Conservation (phyloP, 169 alveolate genomes). For the Eimeria acervulina region DNA sequence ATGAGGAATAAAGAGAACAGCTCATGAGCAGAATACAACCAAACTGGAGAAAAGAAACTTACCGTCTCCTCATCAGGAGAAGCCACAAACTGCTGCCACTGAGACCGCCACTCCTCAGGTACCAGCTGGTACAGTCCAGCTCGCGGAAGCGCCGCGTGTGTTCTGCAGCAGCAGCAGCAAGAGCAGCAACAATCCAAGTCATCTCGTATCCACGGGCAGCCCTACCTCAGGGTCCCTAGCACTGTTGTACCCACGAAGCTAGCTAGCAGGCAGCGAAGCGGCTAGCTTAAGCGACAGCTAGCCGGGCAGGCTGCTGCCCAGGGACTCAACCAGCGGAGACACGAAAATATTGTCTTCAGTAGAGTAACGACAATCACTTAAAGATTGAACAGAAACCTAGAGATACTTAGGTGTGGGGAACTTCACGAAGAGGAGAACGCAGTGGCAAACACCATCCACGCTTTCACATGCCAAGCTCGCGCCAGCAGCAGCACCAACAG, state of each 20-base stretch:
- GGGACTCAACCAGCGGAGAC: neutral
- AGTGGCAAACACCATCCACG: neutral
- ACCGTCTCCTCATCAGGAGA: slow-evolving; percentile 66
- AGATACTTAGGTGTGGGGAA: neutral
- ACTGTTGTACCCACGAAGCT: neutral
- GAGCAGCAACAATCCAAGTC: neutral
- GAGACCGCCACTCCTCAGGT: slow-evolving; percentile 71
- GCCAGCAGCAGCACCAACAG: neutral
- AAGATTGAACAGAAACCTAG: neutral
- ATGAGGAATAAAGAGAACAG: neutral
- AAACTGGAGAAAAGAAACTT: neutral
- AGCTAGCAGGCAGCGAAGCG: neutral
- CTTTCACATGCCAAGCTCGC: neutral
- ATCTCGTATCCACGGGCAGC: neutral
- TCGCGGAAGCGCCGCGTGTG: slow-evolving; percentile 65
- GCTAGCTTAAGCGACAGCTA: neutral
- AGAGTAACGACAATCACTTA: too few species aligned
- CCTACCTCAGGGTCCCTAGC: neutral
- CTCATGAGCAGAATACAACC: neutral
- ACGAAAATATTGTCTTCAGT: too few species aligned
- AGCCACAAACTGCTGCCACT: slow-evolving; percentile 75
- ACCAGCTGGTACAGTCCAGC: slow-evolving; percentile 67
- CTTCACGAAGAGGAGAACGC: neutral
- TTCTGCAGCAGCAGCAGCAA: slow-evolving; percentile 48
- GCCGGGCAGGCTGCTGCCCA: slow-evolving; percentile 6